These are phyloP conservation scores for Dovyalis caffra DNA, from an alignment of 345 rosid genomes.

Conservation along the genomic window DNA sequence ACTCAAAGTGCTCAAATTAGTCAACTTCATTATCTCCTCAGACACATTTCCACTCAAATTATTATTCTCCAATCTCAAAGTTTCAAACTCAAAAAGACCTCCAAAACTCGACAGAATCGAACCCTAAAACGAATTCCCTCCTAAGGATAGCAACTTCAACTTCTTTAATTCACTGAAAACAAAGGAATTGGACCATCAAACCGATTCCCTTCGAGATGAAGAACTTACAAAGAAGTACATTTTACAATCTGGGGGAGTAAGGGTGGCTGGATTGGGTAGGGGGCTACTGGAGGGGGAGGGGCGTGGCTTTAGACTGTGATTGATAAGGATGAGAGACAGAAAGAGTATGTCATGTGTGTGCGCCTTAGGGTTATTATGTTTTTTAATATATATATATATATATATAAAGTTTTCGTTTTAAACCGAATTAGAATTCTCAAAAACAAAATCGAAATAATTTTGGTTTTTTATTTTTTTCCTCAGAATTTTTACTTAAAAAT, in stretches of 20 bases:
- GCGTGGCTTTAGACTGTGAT: no score
- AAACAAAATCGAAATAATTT: no score
- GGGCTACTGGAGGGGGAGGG: no score
- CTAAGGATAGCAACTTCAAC: slow-evolving; percentile 57
- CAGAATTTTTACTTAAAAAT: no score
- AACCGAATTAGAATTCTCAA: no score
- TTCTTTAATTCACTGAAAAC: slow-evolving; percentile 57
- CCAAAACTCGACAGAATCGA: slow-evolving; percentile 52
- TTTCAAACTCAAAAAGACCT: slow-evolving; percentile 49
- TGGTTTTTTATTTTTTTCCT: no score
- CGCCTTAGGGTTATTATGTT: no score
- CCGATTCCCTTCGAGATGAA: slow-evolving; percentile 68
- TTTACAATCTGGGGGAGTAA: slow-evolving; percentile 63
- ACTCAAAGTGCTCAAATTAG: slow-evolving; percentile 63
- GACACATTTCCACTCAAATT: slow-evolving; percentile 64
- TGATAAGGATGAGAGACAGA: no score
- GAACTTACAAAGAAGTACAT: slow-evolving; percentile 56
- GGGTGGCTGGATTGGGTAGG: no score
- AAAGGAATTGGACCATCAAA: slow-evolving; percentile 63
- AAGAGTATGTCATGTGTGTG: no score
- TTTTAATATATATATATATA: no score
- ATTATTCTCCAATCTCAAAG: slow-evolving; percentile 52
- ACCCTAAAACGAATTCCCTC: slow-evolving; percentile 66
- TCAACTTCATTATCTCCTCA: slow-evolving; percentile 50
- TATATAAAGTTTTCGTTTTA: no score